Conservation (phyloP, 306 rosid species). For the Oemleria cerasiformis region DNA sequence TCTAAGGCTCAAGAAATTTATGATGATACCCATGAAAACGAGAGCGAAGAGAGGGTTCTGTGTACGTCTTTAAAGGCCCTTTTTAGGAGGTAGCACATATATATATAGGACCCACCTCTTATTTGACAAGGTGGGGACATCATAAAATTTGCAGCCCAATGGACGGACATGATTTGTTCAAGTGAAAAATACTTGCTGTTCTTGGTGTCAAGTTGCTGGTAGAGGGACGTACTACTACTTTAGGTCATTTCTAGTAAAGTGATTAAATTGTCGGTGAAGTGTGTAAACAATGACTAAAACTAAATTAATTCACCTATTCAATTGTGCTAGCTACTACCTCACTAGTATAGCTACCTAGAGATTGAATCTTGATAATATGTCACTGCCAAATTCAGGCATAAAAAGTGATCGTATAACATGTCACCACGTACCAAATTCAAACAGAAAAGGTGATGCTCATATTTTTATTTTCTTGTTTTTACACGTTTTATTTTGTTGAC, state of each 20-base stretch:
- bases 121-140: constrained; percentile 9
- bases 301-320: too few relatives aligned
- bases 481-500: too few relatives aligned
- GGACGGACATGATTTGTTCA: constrained; percentile 9
- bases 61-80: constrained; percentile 6
- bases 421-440: background rate
- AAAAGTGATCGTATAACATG: background rate
- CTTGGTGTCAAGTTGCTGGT: background rate
- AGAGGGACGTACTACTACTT: background rate
- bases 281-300: too few relatives aligned
- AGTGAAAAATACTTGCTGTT: background rate
- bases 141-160: background rate
- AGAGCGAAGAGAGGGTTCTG: constrained; percentile 1
- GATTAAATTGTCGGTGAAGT: too few relatives aligned
- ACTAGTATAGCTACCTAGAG: too few relatives aligned
- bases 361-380: constrained; percentile 1
- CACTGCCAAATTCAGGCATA: constrained; percentile 11
- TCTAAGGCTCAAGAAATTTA: too few relatives aligned
- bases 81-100: background rate
- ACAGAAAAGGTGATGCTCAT: too few relatives aligned
- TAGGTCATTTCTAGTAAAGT: constrained; percentile 4
- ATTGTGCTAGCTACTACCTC: too few relatives aligned
- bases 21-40: too few relatives aligned
- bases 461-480: too few relatives aligned
- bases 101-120: constrained; percentile 12